phyloP scores from a whole-genome alignment of 2,329 filamentous ascomycete species.

The Ambrosiella cleistominuta region DNA sequence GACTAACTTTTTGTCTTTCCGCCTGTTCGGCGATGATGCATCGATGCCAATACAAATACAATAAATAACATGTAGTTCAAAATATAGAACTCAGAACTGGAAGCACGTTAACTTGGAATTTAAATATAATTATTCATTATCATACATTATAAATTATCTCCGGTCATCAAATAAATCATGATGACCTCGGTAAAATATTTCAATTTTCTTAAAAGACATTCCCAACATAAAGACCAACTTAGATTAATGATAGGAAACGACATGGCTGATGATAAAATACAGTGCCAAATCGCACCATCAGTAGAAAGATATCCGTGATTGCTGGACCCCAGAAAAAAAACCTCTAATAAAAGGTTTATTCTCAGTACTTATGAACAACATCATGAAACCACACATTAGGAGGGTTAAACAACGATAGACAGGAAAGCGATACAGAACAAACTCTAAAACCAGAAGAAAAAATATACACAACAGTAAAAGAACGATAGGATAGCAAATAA shows the following conservation, averaged over 20 bases:
- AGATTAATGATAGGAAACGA: neutral
- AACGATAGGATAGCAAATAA: constrained; percentile 1
- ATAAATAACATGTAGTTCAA: neutral
- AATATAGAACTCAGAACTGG: neutral
- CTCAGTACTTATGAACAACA: neutral
- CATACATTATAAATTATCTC: neutral
- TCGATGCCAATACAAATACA: neutral
- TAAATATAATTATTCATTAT: constrained; percentile 6
- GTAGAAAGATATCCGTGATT: neutral
- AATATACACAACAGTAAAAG: constrained; percentile 1
- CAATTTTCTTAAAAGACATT: neutral
- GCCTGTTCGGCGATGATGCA: too few species aligned
- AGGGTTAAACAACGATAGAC: neutral
- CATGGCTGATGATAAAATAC: neutral
- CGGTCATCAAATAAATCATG: neutral
- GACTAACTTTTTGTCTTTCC: constrained; percentile 6
- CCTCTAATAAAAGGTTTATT: neutral
- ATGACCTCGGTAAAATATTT: too few species aligned
- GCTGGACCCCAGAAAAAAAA: neutral
- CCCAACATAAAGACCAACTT: neutral
- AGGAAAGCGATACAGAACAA: neutral
- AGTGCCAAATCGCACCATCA: neutral
- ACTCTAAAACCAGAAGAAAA: neutral
- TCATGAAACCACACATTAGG: neutral
- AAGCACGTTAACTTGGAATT: neutral